Evolutionary conservation across 371 early-diverging fungal species (phyloP).

Genomic region (Mortierella sp.): DNA sequence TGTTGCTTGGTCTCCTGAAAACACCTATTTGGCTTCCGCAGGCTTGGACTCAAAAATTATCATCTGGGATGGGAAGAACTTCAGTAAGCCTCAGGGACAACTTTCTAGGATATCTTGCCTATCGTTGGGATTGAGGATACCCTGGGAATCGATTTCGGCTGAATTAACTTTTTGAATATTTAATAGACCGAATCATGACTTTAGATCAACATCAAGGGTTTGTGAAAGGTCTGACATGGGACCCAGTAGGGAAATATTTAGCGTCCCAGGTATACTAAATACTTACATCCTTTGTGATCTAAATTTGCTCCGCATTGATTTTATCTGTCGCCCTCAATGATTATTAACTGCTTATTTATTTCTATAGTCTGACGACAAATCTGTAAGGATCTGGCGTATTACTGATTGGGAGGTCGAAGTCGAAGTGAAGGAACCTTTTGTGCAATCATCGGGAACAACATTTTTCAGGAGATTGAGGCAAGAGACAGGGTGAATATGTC

Average conservation of each 20-base stretch:
- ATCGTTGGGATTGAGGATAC: background rate
- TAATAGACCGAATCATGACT: slow-evolving; percentile 66
- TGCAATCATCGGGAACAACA: slow-evolving; percentile 81
- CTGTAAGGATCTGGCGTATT: slow-evolving; percentile 87
- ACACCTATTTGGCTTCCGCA: slow-evolving; percentile 89
- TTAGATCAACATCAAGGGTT: slow-evolving; percentile 86
- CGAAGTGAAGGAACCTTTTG: slow-evolving; percentile 80
- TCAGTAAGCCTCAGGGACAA: slow-evolving; percentile 62
- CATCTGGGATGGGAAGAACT: slow-evolving; percentile 87
- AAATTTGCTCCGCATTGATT: slow-evolving; percentile 1
- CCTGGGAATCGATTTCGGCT: background rate
- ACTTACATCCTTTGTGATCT: background rate
- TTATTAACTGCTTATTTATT: background rate
- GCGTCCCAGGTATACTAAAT: slow-evolving; percentile 81
- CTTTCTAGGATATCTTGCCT: background rate
- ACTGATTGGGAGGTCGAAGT: slow-evolving; percentile 87
- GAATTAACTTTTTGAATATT: background rate
- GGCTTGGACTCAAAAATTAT: slow-evolving; percentile 87
- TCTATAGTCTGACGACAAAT: slow-evolving; percentile 89
- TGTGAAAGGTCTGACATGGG: slow-evolving; percentile 97
- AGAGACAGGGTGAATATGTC: background rate
- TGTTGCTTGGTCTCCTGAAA: slow-evolving; percentile 94
- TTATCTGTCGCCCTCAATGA: background rate
- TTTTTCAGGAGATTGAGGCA: slow-evolving; percentile 90
- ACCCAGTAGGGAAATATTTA: slow-evolving; percentile 93